Conservation (phyloP, 2,329 filamentous ascomycete species). For the Calonectria pteridis region DNA sequence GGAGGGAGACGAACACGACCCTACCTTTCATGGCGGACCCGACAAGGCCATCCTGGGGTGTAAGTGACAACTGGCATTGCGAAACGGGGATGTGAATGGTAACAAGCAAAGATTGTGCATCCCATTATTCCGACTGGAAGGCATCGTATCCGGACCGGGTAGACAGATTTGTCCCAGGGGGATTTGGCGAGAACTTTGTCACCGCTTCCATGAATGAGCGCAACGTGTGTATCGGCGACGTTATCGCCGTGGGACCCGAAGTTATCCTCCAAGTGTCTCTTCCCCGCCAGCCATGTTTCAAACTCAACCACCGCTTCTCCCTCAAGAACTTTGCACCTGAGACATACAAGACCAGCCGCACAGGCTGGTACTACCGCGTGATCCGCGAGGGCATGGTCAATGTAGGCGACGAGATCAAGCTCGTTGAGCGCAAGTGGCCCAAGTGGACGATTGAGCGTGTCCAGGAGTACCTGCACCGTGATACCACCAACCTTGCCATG, state of each 20-base stretch:
- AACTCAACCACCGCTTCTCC: constrained; percentile 76
- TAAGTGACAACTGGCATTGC: constrained; percentile 47
- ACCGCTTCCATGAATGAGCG: constrained; percentile 70
- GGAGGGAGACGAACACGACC: constrained; percentile 71
- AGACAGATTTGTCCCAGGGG: constrained; percentile 66
- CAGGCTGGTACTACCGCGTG: constrained; percentile 76
- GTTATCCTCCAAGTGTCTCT: constrained; percentile 70
- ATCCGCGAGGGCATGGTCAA: constrained; percentile 66
- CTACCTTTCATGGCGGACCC: constrained; percentile 69
- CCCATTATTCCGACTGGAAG: constrained; percentile 69
- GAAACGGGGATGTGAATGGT: neutral
- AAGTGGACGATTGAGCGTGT: constrained; percentile 73
- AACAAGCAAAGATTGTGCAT: constrained; percentile 62
- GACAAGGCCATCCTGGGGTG: constrained; percentile 74
- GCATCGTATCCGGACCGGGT: constrained; percentile 64
- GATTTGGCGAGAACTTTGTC: constrained; percentile 76
- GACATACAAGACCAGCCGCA: constrained; percentile 68
- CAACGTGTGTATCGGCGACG: constrained; percentile 75
- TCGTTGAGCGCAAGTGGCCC: constrained; percentile 68
- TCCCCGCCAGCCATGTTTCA: constrained; percentile 75
- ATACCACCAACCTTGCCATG: constrained; percentile 63
- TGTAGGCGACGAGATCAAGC: constrained; percentile 67
- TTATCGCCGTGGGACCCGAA: constrained; percentile 63
- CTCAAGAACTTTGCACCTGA: constrained; percentile 71
- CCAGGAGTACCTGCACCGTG: constrained; percentile 72